Evolutionary conservation across 495 filamentous ascomycete genomes (phyloP).

Genomic region (Trichocladium antarcticum): DNA sequence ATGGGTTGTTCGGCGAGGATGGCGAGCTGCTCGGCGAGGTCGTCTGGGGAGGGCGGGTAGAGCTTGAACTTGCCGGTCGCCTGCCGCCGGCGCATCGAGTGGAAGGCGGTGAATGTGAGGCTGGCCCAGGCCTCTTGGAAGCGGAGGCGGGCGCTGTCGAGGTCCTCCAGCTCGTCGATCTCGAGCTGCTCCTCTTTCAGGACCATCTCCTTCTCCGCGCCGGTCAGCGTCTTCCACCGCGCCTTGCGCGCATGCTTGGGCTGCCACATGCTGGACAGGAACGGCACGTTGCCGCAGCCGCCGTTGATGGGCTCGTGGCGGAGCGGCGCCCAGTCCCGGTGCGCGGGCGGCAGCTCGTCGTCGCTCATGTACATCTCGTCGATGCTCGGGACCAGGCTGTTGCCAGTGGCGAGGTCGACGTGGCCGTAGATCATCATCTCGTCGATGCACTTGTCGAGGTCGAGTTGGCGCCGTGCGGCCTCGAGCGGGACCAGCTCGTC

Average conservation of each 20-base stretch:
- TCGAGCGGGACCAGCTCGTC: slow-evolving; percentile 49
- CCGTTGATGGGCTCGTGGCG: slow-evolving; percentile 10
- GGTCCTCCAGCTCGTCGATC: slow-evolving; percentile 4
- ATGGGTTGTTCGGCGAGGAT: neutral
- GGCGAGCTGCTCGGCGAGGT: neutral
- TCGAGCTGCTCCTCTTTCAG: slow-evolving; percentile 18
- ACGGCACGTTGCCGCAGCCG: slow-evolving; percentile 27
- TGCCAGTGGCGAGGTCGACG: slow-evolving; percentile 34
- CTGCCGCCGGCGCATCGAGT: neutral
- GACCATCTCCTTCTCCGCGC: slow-evolving; percentile 20
- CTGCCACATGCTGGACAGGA: slow-evolving; percentile 23
- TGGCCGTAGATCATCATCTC: slow-evolving; percentile 47
- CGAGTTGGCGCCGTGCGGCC: slow-evolving; percentile 34
- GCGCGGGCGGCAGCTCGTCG: slow-evolving; percentile 18
- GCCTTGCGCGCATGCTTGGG: slow-evolving; percentile 28
- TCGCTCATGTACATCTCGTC: slow-evolving; percentile 41
- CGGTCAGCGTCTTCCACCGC: slow-evolving; percentile 21
- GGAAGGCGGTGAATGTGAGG: neutral
- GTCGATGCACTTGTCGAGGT: slow-evolving; percentile 32
- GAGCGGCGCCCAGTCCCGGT: slow-evolving; percentile 3
- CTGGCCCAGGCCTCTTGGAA: neutral
- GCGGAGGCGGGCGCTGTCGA: neutral
- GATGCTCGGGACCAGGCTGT: slow-evolving; percentile 27
- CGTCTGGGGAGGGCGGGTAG: neutral
- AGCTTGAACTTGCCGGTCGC: neutral